phyloP scores from a whole-genome alignment of 2,329 filamentous ascomycete genomes.

The Fusarium subtropicale region DNA sequence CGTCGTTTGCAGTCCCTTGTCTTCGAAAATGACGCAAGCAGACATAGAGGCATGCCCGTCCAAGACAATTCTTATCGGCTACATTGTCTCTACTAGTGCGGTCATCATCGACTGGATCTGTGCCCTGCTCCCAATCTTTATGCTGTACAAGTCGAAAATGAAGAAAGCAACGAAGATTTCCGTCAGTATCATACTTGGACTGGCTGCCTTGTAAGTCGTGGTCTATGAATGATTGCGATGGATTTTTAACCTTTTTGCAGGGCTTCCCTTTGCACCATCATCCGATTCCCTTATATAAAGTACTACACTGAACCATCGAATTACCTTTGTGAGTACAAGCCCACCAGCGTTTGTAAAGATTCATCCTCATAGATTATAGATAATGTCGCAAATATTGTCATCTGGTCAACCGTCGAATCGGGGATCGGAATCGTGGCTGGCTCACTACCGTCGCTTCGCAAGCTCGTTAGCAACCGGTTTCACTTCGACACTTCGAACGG shows the following conservation, averaged over 20 bases:
- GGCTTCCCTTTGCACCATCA: slow-evolving; percentile 29
- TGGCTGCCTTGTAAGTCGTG: slow-evolving; percentile 24
- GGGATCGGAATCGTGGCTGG: slow-evolving; percentile 34
- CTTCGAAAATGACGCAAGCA: not conserved
- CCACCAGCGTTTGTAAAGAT: accelerated
- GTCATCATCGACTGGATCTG: slow-evolving; percentile 28
- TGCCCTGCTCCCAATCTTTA: slow-evolving; percentile 27
- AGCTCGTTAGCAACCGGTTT: slow-evolving; percentile 14
- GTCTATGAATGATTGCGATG: accelerated
- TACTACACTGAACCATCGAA: not conserved
- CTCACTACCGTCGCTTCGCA: slow-evolving; percentile 23
- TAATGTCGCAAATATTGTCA: slow-evolving; percentile 12
- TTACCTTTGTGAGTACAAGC: slow-evolving; percentile 23
- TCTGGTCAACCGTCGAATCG: slow-evolving; percentile 36
- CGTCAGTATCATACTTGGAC: slow-evolving; percentile 23
- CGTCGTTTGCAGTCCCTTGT: slow-evolving; percentile 10
- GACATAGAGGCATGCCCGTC: not conserved
- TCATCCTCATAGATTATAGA: not conserved
- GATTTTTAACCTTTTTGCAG: not conserved
- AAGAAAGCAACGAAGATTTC: slow-evolving; percentile 28
- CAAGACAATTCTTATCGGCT: not conserved
- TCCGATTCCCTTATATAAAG: slow-evolving; percentile 30
- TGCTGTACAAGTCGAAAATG: slow-evolving; percentile 37
- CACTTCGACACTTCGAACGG: slow-evolving; percentile 6
- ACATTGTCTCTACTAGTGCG: slow-evolving; percentile 15